Evolutionary conservation across 305 asterid species (phyloP).

Genomic region (Fraxinus latifolia): DNA sequence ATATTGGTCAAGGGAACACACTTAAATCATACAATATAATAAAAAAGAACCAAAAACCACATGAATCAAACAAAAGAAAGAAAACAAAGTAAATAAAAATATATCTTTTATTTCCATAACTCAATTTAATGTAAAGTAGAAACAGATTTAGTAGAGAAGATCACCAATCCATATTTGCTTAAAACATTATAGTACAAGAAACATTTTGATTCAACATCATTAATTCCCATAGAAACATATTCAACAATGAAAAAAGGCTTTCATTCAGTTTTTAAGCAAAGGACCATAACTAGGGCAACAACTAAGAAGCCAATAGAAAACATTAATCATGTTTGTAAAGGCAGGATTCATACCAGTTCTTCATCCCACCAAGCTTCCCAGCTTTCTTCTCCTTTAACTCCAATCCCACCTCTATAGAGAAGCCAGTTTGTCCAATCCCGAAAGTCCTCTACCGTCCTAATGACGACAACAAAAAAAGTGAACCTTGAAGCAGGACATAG

Average conservation of each 20-base stretch:
- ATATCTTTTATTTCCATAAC: not conserved
- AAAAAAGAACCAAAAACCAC: conserved; percentile 10
- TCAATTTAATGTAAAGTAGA: not conserved
- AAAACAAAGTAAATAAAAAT: not conserved
- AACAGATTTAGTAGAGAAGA: not conserved
- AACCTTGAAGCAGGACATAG: conserved; percentile 23
- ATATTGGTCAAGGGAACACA: not conserved
- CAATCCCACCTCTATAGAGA: conserved; percentile 96
- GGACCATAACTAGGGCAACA: conserved; percentile 20
- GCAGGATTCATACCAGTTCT: conserved; percentile 64
- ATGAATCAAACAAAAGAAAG: not conserved
- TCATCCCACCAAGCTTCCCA: conserved; percentile 99
- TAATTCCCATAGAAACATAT: not conserved
- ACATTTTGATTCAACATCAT: not conserved
- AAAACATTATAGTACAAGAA: not conserved
- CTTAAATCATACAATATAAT: not conserved
- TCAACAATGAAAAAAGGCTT: conserved; percentile 11
- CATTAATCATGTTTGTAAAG: conserved; percentile 3
- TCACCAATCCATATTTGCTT: not conserved
- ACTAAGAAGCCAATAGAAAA: conserved; percentile 16
- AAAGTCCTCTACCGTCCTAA: conserved; percentile 94
- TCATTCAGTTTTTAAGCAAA: conserved; percentile 7
- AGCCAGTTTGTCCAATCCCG: conserved; percentile 99
- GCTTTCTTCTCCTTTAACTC: conserved; percentile 98
- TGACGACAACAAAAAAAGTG: conserved; percentile 26